Percentiles rank a stretch among this genome's conserved stretches.
These are phyloP conservation scores for Tricholoma bakamatsutake DNA, from an alignment of 768 basidiomycete species.

Conservation along the genomic window DNA sequence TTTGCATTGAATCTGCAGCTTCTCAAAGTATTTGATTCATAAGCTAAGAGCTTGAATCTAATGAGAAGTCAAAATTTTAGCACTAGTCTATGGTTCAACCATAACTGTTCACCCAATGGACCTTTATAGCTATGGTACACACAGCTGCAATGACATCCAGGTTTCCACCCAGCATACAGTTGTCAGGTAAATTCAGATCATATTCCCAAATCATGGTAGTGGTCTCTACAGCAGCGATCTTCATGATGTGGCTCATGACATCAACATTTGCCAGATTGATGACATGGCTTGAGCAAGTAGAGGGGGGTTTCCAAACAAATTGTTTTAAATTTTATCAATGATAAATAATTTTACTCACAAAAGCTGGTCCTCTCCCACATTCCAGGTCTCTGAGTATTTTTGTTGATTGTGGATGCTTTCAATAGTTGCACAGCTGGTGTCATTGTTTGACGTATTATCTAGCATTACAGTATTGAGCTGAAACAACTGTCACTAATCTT, in stretches of 20 bases:
- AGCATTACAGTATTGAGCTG: slow-evolving; percentile 18
- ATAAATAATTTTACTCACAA: slow-evolving; percentile 11
- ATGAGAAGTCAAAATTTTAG: background rate
- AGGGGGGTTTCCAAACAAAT: no score
- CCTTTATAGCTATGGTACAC: slow-evolving; percentile 24
- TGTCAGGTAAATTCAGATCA: slow-evolving; percentile 18
- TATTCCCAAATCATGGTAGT: no score
- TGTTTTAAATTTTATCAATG: slow-evolving; percentile 8
- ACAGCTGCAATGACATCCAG: no score
- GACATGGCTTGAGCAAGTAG: no score
- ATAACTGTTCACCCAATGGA: slow-evolving; percentile 10
- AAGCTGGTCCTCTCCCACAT: slow-evolving; percentile 13
- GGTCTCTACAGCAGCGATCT: no score
- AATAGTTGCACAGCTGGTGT: slow-evolving; percentile 10
- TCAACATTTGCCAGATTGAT: no score
- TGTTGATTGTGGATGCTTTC: slow-evolving; percentile 9
- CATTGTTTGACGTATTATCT: slow-evolving; percentile 18
- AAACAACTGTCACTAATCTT: background rate
- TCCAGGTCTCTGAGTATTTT: slow-evolving; percentile 7
- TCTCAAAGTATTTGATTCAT: no score
- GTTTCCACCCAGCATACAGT: slow-evolving; percentile 21
- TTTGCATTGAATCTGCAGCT: no score
- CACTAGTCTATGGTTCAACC: background rate
- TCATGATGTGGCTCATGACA: no score
- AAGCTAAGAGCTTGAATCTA: no score